Evolutionary conservation across 176 grass and related monocot genomes (phyloP).

Genomic region (Eragrostis curvula): DNA sequence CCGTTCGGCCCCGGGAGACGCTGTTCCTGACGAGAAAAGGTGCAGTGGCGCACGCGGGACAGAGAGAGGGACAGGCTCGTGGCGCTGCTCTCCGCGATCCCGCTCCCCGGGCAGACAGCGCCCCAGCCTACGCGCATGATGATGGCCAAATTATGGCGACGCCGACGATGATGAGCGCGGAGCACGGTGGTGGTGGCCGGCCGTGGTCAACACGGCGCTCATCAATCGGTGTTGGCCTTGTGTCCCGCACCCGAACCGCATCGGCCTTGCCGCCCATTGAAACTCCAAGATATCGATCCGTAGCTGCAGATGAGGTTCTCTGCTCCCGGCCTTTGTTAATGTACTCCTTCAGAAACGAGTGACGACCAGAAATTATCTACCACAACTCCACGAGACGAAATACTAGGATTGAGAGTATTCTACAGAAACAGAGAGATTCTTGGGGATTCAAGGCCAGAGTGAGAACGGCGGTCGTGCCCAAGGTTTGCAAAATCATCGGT

Average conservation of each 20-base stretch:
- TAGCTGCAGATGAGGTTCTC: no score
- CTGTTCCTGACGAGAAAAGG: neutral
- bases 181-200: neutral
- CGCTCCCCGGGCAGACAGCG: neutral
- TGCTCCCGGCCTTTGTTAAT: neutral
- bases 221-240: neutral
- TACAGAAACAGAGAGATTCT: no score
- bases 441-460: no score
- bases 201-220: neutral
- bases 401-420: no score
- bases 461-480: no score
- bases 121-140: neutral
- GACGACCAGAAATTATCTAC: no score
- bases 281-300: no score
- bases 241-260: neutral
- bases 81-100: neutral
- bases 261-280: neutral
- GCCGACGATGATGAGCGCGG: neutral
- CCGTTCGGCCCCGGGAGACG: neutral
- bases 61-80: neutral
- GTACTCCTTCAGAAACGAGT: neutral
- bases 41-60: neutral
- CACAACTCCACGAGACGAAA: no score
- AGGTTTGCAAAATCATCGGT: no score
- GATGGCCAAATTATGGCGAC: neutral